Evolutionary conservation across 2,329 filamentous ascomycete species (phyloP), one percentile per base, ranked within the genome.

Genomic region (Fusarium citri): DNA sequence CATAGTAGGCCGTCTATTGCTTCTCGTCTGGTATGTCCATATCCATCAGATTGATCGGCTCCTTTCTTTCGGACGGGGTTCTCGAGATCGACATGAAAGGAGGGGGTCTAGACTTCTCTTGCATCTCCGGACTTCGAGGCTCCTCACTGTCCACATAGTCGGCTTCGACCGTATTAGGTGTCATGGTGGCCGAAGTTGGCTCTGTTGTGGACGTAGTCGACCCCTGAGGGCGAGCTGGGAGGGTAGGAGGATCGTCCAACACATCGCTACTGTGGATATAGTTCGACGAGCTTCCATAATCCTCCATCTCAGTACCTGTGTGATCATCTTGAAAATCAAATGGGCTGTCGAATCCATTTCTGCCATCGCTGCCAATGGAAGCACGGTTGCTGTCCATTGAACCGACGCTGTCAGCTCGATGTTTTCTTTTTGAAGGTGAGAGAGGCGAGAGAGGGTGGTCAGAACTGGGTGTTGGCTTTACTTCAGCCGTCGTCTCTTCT

Each of bases 381-480:
- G 82, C 83, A 6, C 80, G 77, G 63, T 85, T 84, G 14, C 80
- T 84, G 11, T 81, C 80, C 78, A 86, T 81, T 0, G 84, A 85
- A 45, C 83, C 82, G 12, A 79, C 72, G 59, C 83, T 85, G n/a
- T 79, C 79, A 1, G 82, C 78, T 9, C 83, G 78, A 49, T 84
- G 83, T 48, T 84, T 83, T 47, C 83, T 75, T 70, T 85, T 85
- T 1, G 82, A 79, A 2, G 83, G 81, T 2, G 83, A 84, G 6
- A 83, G 77, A 4, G 81, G 79, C 18, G 34, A 37, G 10, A 37
- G 34, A 37, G 34, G 34, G 10, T 37, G 18, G 26, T 83, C 83
- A n/a, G 80, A 64, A 15, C 72, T 70, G n/a, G 56, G 25, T 12
- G 66, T 46, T 26, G 58, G 66, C 57, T 64, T 73, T 12, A 64